Percentiles rank a stretch among this genome's conserved stretches.
Conservation (phyloP, 768 basidiomycete species). For the Phaeotremella skinneri region DNA sequence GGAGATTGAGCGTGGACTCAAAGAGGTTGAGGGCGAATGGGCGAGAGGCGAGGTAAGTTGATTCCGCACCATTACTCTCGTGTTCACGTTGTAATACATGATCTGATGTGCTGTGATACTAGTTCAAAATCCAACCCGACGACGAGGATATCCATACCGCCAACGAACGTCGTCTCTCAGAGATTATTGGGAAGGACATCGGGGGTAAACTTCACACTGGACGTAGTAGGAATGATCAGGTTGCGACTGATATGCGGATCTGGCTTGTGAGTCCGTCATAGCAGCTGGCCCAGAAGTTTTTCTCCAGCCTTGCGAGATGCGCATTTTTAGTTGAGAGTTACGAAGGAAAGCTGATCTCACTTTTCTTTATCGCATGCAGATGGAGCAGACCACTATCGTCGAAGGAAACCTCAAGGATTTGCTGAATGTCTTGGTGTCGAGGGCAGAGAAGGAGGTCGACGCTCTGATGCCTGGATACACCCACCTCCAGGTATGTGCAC, state of each 20-base stretch:
- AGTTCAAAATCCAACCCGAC: slow-evolving; percentile 78
- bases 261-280: slow-evolving; percentile 63
- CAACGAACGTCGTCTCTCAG: slow-evolving; percentile 89
- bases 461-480: slow-evolving; percentile 93
- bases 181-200: slow-evolving; percentile 78
- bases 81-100: neutral
- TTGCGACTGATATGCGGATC: slow-evolving; percentile 95
- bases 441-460: slow-evolving; percentile 90
- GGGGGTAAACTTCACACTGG: slow-evolving; percentile 98
- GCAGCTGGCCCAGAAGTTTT: neutral
- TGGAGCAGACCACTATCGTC: slow-evolving; percentile 70
- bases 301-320: too few relatives aligned
- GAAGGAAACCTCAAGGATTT: slow-evolving; percentile 70
- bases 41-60: slow-evolving; percentile 63
- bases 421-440: slow-evolving; percentile 81
- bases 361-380: slow-evolving; percentile 21
- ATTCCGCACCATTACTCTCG: neutral
- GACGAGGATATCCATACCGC: slow-evolving; percentile 99
- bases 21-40: slow-evolving; percentile 80
- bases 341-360: neutral
- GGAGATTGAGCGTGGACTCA: slow-evolving; percentile 67
- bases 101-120: slow-evolving; percentile 3
- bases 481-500: slow-evolving; percentile 74
- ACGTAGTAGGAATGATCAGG: slow-evolving; percentile 95
- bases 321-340: neutral